Evolutionary conservation across 2,329 filamentous ascomycete genomes (phyloP), one percentile per base, ranked within the genome.

Genomic region (Aspergillus sojae): DNA sequence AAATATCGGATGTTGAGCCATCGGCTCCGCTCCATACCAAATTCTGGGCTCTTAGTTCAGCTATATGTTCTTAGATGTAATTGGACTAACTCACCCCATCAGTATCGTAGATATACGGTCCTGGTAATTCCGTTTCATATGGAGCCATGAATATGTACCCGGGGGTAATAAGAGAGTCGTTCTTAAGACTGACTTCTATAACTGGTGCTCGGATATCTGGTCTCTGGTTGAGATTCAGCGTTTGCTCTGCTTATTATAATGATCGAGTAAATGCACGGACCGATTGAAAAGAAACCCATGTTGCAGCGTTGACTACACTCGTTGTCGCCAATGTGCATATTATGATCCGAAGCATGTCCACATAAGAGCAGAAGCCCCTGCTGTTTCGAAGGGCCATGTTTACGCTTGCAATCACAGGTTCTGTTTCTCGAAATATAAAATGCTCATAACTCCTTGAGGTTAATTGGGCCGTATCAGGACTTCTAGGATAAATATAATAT

Each of bases 81-180:
- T 2, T 16, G 45, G 28, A n/a, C 4, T 55, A 48, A 53, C 72
- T 58, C 75, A 80, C 79, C 65, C 82, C 83, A 65, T 76, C 74
- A 67, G 81, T 83, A 67, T 85, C 82, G 67, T 83, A 85, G 28
- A 85, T 84, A 67, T 85, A 82, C 5, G 83, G 80, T 1, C 81
- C 82, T 11, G 81, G 78, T 63, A 83, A 81, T 60, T 79, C 70
- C 36, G 81, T 78, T 50, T 83, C 77, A 65, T 84, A 85, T 1
- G 83, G 83, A 2, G 81, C 80, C 48, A 84, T 72, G 65, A 85
- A 84, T 52, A 84, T 81, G 69, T 84, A 85, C 21, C 83, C 83
- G 0, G 82, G 81, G 12, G 75, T 76, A 48, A 79, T 21, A 9
- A 21, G 3, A 11, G 28, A n/a, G 19, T 52, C 48, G 9, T 52